A percentile compares a stretch with the other conserved stretches of the same genome.
phyloP scores from a whole-genome alignment of 1,284 basidiomycete genomes.

The Boletus austroedulis region DNA sequence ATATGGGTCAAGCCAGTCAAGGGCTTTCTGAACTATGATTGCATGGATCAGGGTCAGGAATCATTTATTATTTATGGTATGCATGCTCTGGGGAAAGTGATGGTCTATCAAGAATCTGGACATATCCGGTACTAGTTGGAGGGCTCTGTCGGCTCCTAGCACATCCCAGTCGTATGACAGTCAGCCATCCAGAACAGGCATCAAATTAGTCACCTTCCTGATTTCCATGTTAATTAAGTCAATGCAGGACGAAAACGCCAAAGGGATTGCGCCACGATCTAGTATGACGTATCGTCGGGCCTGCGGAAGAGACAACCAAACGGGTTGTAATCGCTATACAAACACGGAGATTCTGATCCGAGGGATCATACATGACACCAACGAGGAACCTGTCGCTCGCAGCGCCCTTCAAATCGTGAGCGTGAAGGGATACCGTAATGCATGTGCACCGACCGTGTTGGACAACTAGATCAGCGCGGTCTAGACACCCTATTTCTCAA shows the following conservation, averaged over 20 bases:
- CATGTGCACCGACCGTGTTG: constrained; percentile 59
- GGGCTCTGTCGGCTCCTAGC: constrained; percentile 50
- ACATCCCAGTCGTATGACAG: constrained; percentile 49
- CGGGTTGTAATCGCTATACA: constrained; percentile 56
- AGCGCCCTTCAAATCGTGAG: constrained; percentile 33
- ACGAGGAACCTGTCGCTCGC: constrained; percentile 18
- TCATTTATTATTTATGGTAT: constrained; percentile 9
- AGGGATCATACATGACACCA: constrained; percentile 42
- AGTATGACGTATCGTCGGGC: constrained; percentile 24
- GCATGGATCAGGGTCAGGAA: neutral
- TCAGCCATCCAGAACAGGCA: constrained; percentile 22
- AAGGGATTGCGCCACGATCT: constrained; percentile 46
- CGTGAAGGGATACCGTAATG: constrained; percentile 53
- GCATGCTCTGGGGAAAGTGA: constrained; percentile 40
- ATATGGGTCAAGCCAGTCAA: constrained; percentile 45
- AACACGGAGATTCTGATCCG: constrained; percentile 50
- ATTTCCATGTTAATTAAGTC: constrained; percentile 36
- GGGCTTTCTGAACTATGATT: constrained; percentile 40
- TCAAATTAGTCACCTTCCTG: constrained; percentile 44
- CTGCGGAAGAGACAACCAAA: constrained; percentile 44
- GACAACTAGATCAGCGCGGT: constrained; percentile 53
- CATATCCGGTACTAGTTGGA: constrained; percentile 46
- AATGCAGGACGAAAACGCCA: constrained; percentile 55
- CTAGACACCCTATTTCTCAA: constrained; percentile 26
- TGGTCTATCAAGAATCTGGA: constrained; percentile 19